These are phyloP conservation scores for Tanacetum coccineum DNA, from an alignment of 129 eudicot genomes.

Conservation along the genomic window DNA sequence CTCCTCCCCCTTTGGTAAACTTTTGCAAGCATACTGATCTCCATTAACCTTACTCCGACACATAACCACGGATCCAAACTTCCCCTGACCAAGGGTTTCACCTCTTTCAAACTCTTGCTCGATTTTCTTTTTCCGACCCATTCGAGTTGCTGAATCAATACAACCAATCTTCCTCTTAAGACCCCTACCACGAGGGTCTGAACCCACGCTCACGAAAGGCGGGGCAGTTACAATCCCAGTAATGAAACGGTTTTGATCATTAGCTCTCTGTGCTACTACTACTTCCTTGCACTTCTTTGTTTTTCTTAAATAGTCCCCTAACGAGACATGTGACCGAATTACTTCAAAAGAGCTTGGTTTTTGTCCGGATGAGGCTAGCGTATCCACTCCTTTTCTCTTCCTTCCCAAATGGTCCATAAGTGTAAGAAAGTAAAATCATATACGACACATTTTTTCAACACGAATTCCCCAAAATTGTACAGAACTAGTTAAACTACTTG, in stretches of 20 bases:
- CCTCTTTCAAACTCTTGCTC: slow-evolving; percentile 41
- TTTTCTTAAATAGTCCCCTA: slow-evolving; percentile 33
- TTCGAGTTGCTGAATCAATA: slow-evolving; percentile 41
- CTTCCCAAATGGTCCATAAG: slow-evolving; percentile 35
- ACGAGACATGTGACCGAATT: slow-evolving; percentile 33
- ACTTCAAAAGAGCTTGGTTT: background rate
- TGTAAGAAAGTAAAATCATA: background rate
- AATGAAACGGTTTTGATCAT: slow-evolving; percentile 14
- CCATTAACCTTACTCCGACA: slow-evolving; percentile 39
- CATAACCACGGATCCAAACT: slow-evolving; percentile 49
- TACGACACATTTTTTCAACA: slow-evolving; percentile 9
- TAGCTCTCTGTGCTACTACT: slow-evolving; percentile 5
- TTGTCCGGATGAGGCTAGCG: background rate
- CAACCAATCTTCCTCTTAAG: slow-evolving; percentile 56
- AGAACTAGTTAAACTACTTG: slow-evolving; percentile 20
- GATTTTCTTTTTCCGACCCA: slow-evolving; percentile 53
- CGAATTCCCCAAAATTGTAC: slow-evolving; percentile 20
- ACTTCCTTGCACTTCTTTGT: slow-evolving; percentile 45
- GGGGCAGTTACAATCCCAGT: slow-evolving; percentile 37
- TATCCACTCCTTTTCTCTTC: slow-evolving; percentile 37
- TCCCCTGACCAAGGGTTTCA: slow-evolving; percentile 47
- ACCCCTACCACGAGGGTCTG: slow-evolving; percentile 45
- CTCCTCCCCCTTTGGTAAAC: slow-evolving; percentile 45
- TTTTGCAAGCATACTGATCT: slow-evolving; percentile 49
- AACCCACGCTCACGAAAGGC: slow-evolving; percentile 33